These are phyloP conservation scores for Thermochaetoides dissita DNA, from an alignment of 2,329 filamentous ascomycete genomes.

Conservation along the genomic window DNA sequence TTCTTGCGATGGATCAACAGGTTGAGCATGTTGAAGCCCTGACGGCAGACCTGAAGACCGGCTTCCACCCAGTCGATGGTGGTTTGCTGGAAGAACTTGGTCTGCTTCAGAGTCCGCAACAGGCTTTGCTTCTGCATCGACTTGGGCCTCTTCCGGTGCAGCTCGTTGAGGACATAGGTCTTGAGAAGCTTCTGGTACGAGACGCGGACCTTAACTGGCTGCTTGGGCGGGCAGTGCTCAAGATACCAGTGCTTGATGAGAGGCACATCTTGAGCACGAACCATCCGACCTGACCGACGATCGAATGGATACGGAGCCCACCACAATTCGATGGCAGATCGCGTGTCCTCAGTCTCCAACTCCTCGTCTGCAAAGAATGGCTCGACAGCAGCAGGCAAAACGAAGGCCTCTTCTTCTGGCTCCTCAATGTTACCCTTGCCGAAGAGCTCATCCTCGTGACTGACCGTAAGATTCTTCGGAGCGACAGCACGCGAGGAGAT, in stretches of 20 bases:
- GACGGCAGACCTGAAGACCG: conserved; percentile 90
- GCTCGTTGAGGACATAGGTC: conserved; percentile 87
- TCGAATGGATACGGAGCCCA: conserved; percentile 98
- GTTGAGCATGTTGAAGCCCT: conserved; percentile 99
- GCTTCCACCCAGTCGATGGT: conserved; percentile 99
- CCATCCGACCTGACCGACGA: conserved; percentile 85
- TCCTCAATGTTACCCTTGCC: conserved; percentile 62
- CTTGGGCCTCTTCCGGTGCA: conserved; percentile 92
- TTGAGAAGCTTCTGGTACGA: conserved; percentile 98
- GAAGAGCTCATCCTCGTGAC: conserved; percentile 89
- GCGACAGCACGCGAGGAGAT: conserved; percentile 91
- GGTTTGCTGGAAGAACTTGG: conserved; percentile 99
- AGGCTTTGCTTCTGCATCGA: conserved; percentile 90
- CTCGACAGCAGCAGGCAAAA: conserved; percentile 63
- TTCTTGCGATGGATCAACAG: conserved; percentile 97
- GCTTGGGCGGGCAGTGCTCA: conserved; percentile 75
- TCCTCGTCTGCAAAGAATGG: conserved; percentile 86
- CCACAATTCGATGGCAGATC: conserved; percentile 86
- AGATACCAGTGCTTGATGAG: conserved; percentile 97
- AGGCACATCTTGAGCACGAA: conserved; percentile 90
- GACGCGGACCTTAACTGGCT: conserved; percentile 92
- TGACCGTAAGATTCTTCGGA: conserved; percentile 82
- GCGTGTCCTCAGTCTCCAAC: conserved; percentile 75
- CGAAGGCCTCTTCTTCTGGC: conserved; percentile 68
- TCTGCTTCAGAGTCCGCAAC: conserved; percentile 78